phyloP scores from a whole-genome alignment of 305 asterid species.

The Vinca major region DNA sequence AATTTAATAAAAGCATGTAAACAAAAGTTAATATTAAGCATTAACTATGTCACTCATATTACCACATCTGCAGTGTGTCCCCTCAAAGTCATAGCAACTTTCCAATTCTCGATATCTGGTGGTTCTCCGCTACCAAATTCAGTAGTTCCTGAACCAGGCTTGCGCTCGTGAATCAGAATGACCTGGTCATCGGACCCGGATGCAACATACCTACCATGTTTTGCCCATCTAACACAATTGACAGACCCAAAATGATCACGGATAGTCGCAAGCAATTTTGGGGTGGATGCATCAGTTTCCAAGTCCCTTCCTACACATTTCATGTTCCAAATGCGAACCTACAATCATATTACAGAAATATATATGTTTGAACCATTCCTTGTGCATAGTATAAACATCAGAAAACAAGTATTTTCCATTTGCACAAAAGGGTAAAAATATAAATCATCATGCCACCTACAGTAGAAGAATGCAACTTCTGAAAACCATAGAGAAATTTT shows the following conservation, averaged over 20 bases:
- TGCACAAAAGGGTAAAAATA: background rate
- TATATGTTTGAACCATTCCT: background rate
- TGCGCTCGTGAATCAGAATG: constrained; percentile 87
- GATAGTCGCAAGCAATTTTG: constrained; percentile 78
- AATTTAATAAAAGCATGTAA: background rate
- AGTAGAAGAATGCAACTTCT: background rate
- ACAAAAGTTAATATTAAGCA: background rate
- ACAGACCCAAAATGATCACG: constrained; percentile 98
- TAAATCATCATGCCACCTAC: background rate
- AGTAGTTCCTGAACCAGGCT: constrained; percentile 91
- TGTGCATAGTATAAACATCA: background rate
- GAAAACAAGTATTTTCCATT: background rate
- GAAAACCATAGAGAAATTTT: background rate
- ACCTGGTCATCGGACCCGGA: constrained; percentile 99
- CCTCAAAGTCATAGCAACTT: constrained; percentile 84
- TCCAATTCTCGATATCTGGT: constrained; percentile 97
- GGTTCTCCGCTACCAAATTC: constrained; percentile 98
- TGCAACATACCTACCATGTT: constrained; percentile 87
- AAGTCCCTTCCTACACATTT: constrained; percentile 63
- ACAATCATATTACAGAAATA: constrained; percentile 13
- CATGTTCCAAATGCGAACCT: constrained; percentile 99
- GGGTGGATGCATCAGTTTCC: constrained; percentile 43
- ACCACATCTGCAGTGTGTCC: constrained; percentile 99
- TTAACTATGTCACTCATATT: constrained; percentile 25
- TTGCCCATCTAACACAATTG: constrained; percentile 99